Evolutionary conservation across 2,329 filamentous ascomycete genomes (phyloP), one percentile per base, ranked within the genome.

Genomic region (Colletotrichum sp.): DNA sequence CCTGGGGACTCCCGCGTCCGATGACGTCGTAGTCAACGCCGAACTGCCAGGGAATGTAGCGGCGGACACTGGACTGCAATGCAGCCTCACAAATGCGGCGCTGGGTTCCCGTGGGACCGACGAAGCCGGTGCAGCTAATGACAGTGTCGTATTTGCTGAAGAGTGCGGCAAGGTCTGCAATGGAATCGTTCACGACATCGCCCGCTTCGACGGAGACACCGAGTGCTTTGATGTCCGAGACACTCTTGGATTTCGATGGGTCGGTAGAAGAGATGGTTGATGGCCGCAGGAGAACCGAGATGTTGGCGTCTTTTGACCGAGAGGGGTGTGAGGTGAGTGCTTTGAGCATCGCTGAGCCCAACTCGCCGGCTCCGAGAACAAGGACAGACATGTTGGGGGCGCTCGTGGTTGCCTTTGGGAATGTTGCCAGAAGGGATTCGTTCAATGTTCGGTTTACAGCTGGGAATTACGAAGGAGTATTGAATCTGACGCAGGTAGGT

Each of bases 21-120:
- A 94, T 90, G 32, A 85, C 81, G 72, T 95, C 93, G 83, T 95
- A 95, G 80, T 95, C 92, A 28, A 94, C 90, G 1, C 93, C 93
- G 81, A 93, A 95, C 82, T 95, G 93, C 93, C 93, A 95, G 1
- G 93, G 93, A 21, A 95, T 88, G 80, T 89, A 95, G 1, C 90
- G 85, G 16, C 83, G 78, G 0, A 89, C 87, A 0, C 85, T 82
- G 0, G 90, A 91, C 13, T 83, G 81, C 0, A 95, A 82, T 0
- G 88, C 90, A 0, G 93, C 92, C 13, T 85, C 80, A 0, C 90
- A 83, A 21, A 95, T 84, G 79, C 93, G 93, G 2, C 87, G 77
- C 80, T 94, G 90, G 0, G 88, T 91, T 2, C 90, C 91, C 0
- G 87, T 71, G 0, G 90, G 88, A 1, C 90, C 84, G 0, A 87